A percentile compares a stretch with the other conserved stretches of the same genome.
phyloP scores from a whole-genome alignment of 768 basidiomycete genomes.

The Suillus variegatus region DNA sequence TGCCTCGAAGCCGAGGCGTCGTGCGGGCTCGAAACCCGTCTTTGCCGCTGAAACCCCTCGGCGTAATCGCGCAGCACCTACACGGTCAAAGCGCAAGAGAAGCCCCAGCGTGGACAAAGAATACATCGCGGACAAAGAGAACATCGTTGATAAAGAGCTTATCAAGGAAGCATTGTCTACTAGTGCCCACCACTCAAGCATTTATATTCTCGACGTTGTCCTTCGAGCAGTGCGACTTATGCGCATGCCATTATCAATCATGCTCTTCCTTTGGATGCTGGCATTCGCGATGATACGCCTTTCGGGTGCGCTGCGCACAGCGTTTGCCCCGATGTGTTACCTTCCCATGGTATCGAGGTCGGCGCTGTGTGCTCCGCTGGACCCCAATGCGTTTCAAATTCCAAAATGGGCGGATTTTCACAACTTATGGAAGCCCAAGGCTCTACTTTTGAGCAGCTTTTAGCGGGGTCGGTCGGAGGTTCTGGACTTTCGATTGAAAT shows the following conservation, averaged over 20 bases:
- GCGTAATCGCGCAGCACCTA: conserved; percentile 11
- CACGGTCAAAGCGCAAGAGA: conserved; percentile 32
- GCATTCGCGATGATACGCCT: conserved; percentile 44
- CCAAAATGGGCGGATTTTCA: conserved; percentile 60
- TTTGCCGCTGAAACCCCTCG: background rate
- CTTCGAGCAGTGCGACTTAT: conserved; percentile 48
- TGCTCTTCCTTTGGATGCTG: conserved; percentile 54
- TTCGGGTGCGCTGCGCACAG: conserved; percentile 43
- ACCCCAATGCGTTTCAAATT: conserved; percentile 1
- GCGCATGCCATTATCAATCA: conserved; percentile 54
- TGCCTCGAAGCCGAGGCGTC: background rate
- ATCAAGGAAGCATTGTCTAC: conserved; percentile 22
- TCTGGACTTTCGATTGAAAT: conserved; percentile 65
- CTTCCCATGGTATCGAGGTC: conserved; percentile 58
- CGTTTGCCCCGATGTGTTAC: conserved; percentile 60
- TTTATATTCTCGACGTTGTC: conserved; percentile 52
- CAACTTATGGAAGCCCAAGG: conserved; percentile 60
- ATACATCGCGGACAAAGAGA: conserved; percentile 3
- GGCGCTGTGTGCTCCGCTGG: conserved; percentile 39
- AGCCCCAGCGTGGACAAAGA: conserved; percentile 28
- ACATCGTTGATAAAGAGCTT: conserved; percentile 18
- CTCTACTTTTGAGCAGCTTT: conserved; percentile 60
- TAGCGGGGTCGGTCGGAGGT: conserved; percentile 59
- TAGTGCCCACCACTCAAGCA: conserved; percentile 28
- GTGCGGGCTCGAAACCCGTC: background rate